phyloP scores from a whole-genome alignment of 2,329 filamentous ascomycete species.

The Tolypocladium pustulatum region DNA sequence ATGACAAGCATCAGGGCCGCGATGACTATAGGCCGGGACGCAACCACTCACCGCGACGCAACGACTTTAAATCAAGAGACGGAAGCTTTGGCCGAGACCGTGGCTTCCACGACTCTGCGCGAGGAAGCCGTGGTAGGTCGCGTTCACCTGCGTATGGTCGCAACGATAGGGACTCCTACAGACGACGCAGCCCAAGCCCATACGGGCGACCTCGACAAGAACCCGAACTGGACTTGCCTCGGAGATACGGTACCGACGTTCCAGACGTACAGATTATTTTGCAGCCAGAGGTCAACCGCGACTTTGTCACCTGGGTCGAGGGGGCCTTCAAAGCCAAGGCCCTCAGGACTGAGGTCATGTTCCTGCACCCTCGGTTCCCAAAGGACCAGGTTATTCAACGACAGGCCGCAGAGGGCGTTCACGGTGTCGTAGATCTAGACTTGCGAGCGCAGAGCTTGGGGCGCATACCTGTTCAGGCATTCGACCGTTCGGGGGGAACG shows the following conservation, averaged over 20 bases:
- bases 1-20: slow-evolving; percentile 37
- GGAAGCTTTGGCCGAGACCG: slow-evolving; percentile 45
- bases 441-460: slow-evolving; percentile 56
- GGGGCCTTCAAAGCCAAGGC: slow-evolving; percentile 60
- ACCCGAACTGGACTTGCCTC: slow-evolving; percentile 58
- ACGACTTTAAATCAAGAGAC: slow-evolving; percentile 49
- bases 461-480: slow-evolving; percentile 74
- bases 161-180: slow-evolving; percentile 41
- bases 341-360: slow-evolving; percentile 68
- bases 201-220: slow-evolving; percentile 36
- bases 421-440: slow-evolving; percentile 71
- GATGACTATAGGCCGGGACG: slow-evolving; percentile 58
- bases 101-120: slow-evolving; percentile 27
- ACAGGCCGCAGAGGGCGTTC: slow-evolving; percentile 80
- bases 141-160: slow-evolving; percentile 48
- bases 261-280: slow-evolving; percentile 86
- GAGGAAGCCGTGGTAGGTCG: slow-evolving; percentile 50
- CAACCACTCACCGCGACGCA: slow-evolving; percentile 46
- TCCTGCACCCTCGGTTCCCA: slow-evolving; percentile 65
- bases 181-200: slow-evolving; percentile 63
- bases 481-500: slow-evolving; percentile 66
- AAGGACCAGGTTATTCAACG: slow-evolving; percentile 71
- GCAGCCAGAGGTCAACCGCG: slow-evolving; percentile 63
- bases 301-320: slow-evolving; percentile 78
- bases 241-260: slow-evolving; percentile 62